Evolutionary conservation across 805 yeast genomes (phyloP).

Genomic region (Starmerella bombicola): DNA sequence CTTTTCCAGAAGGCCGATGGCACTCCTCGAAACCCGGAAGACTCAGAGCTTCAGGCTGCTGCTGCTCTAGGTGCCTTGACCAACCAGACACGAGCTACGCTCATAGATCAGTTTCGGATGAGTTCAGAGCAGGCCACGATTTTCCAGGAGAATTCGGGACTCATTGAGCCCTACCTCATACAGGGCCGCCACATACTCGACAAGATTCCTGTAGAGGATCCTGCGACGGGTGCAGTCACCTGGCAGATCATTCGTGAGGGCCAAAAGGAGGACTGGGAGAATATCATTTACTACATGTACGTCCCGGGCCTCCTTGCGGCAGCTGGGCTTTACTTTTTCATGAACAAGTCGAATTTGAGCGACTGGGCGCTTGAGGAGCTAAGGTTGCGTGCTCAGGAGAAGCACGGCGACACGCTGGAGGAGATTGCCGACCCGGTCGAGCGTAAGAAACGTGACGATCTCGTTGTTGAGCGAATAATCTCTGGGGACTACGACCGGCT

Average conservation of each 20-base stretch:
- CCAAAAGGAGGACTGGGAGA: slow-evolving; percentile 78
- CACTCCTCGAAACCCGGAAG: slow-evolving; percentile 54
- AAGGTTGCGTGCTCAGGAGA: slow-evolving; percentile 61
- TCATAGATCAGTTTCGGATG: slow-evolving; percentile 37
- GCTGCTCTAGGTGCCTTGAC: slow-evolving; percentile 57
- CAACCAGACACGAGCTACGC: slow-evolving; percentile 42
- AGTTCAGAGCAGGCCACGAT: slow-evolving; percentile 43
- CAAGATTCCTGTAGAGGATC: slow-evolving; percentile 72
- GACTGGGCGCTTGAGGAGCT: slow-evolving; percentile 82
- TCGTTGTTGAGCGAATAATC: slow-evolving; percentile 68
- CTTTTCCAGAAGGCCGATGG: slow-evolving; percentile 69
- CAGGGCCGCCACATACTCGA: slow-evolving; percentile 58
- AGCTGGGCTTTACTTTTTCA: slow-evolving; percentile 40
- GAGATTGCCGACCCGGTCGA: slow-evolving; percentile 37
- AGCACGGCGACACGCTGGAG: slow-evolving; percentile 34
- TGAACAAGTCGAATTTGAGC: slow-evolving; percentile 39
- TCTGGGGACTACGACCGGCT: slow-evolving; percentile 69
- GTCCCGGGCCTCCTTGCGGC: slow-evolving; percentile 56
- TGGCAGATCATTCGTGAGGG: slow-evolving; percentile 69
- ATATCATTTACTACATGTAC: slow-evolving; percentile 54
- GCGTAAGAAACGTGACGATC: slow-evolving; percentile 55
- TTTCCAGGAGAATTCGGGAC: slow-evolving; percentile 48
- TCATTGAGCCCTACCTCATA: slow-evolving; percentile 41
- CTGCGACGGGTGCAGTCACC: slow-evolving; percentile 60
- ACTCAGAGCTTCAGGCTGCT: slow-evolving; percentile 54